Evolutionary conservation across 2,329 filamentous ascomycete genomes (phyloP).

Genomic region (Colletotrichum musae): DNA sequence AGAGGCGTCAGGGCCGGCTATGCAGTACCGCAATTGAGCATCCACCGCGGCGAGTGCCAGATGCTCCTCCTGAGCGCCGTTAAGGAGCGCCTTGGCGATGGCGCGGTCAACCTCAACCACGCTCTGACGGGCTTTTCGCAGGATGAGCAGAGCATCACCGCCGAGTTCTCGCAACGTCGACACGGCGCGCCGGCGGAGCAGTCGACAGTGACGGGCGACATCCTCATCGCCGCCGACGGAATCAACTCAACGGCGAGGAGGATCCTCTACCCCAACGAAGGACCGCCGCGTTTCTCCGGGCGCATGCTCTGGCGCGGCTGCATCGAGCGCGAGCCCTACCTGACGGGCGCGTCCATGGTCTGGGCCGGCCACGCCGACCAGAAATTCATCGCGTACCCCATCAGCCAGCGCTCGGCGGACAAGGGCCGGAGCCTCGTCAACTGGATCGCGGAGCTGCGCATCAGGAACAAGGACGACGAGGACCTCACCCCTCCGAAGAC

Average conservation of each 20-base stretch:
- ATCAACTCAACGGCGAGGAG: constrained; percentile 33
- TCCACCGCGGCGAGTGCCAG: constrained; percentile 28
- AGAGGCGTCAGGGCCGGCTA: constrained; percentile 16
- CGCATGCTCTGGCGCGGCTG: constrained; percentile 35
- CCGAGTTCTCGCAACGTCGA: constrained; percentile 20
- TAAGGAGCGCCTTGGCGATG: constrained; percentile 16
- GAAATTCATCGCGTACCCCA: constrained; percentile 36
- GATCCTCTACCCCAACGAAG: constrained; percentile 25
- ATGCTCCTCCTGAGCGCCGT: constrained; percentile 33
- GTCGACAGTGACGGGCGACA: constrained; percentile 14
- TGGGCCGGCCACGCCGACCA: constrained; percentile 36
- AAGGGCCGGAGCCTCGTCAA: constrained; percentile 29
- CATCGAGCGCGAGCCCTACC: constrained; percentile 24
- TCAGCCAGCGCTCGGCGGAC: constrained; percentile 25
- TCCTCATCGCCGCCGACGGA: constrained; percentile 33
- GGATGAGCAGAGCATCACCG: not conserved
- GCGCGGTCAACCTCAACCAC: constrained; percentile 18
- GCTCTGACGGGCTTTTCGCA: constrained; percentile 28
- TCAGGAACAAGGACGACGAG: constrained; percentile 18
- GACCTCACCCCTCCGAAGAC: constrained; percentile 27
- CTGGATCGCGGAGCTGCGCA: constrained; percentile 34
- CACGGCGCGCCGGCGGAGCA: constrained; percentile 18
- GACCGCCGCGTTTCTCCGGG: constrained; percentile 27
- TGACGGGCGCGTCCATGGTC: constrained; percentile 32
- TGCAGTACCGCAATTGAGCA: constrained; percentile 17